Evolutionary conservation across 148 eudicot genomes (phyloP).

Genomic region (Bassia scoparia): DNA sequence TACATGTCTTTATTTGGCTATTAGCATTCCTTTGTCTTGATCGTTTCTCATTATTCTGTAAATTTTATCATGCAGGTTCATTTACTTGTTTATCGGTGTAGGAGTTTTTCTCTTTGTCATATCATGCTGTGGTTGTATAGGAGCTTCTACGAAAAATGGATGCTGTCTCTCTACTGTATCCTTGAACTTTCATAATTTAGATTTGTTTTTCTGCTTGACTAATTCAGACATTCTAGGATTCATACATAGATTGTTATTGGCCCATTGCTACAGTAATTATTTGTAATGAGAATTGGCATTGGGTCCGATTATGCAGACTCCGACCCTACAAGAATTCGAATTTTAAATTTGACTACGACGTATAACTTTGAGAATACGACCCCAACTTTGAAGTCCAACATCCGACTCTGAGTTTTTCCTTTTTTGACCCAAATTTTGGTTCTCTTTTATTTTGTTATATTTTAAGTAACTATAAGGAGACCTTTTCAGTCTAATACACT

Average conservation of each 20-base stretch:
- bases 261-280: no score
- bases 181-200: conserved; percentile 20
- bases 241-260: background rate
- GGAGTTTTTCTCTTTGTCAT: conserved; percentile 64
- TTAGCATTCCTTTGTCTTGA: background rate
- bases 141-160: conserved; percentile 68
- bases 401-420: no score
- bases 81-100: conserved; percentile 65
- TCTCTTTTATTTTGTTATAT: no score
- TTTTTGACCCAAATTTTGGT: no score
- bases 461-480: no score
- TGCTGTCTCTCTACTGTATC: conserved; percentile 94
- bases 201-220: background rate
- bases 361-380: no score
- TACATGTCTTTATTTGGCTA: conserved; percentile 6
- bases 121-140: conserved; percentile 92
- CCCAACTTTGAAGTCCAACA: no score
- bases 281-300: no score
- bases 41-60: conserved; percentile 6
- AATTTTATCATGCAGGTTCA: conserved; percentile 62
- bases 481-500: no score
- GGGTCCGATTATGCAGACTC: no score
- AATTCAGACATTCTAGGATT: background rate
- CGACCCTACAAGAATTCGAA: no score
- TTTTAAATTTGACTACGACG: no score